A percentile compares a stretch with the other conserved stretches of the same genome.
phyloP scores from a whole-genome alignment of 108 stramenopile species.

The Hondaea fermentalgiana region DNA sequence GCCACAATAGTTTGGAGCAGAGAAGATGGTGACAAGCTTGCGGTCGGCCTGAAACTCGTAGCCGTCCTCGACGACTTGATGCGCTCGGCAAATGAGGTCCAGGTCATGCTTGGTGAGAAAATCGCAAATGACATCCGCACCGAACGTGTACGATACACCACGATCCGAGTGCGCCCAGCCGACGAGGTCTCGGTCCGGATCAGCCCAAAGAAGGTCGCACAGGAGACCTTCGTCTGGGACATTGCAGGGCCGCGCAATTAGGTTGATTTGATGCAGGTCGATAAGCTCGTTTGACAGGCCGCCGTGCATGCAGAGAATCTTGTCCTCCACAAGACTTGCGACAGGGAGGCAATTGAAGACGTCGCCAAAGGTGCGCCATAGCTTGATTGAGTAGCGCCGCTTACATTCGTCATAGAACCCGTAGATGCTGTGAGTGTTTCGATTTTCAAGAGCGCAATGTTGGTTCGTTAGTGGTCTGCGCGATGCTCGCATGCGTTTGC shows the following conservation, averaged over 20 bases:
- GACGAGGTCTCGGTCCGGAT: conserved; percentile 66
- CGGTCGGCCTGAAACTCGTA: conserved; percentile 46
- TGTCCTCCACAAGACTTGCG: conserved; percentile 51
- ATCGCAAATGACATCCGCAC: conserved; percentile 40
- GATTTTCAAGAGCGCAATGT: too few species aligned
- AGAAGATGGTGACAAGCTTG: conserved; percentile 45
- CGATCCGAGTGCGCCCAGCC: conserved; percentile 49
- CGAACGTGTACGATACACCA: conserved; percentile 49
- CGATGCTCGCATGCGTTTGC: too few species aligned
- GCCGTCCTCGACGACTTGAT: conserved; percentile 50
- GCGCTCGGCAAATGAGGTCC: conserved; percentile 48
- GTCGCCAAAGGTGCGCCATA: conserved; percentile 44
- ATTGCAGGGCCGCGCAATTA: conserved; percentile 71
- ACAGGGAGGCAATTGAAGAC: conserved; percentile 56
- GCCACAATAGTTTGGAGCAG: conserved; percentile 50
- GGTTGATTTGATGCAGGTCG: conserved; percentile 66
- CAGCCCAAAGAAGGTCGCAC: conserved; percentile 89
- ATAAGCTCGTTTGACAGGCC: conserved; percentile 65
- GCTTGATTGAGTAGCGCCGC: conserved; percentile 47
- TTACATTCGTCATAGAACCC: conserved; percentile 58
- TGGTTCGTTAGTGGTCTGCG: too few species aligned
- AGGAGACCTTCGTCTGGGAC: conserved; percentile 83
- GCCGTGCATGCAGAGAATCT: conserved; percentile 55
- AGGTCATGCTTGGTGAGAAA: conserved; percentile 40
- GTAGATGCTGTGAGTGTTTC: conserved; percentile 41